Evolutionary conservation across 306 rosid genomes (phyloP).

Genomic region (Cicer cuneatum): DNA sequence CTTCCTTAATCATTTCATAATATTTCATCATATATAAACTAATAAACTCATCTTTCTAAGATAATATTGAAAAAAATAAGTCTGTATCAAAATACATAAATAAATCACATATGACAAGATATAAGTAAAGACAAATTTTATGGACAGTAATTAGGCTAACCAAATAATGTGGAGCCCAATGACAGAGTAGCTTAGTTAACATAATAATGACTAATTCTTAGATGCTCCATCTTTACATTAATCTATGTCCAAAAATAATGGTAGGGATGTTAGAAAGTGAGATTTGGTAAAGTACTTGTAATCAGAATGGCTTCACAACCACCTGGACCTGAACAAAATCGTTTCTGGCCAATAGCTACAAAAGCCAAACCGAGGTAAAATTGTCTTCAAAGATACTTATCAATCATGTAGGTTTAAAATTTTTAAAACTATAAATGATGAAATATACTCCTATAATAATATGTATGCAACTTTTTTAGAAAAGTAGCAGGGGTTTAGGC

Average conservation of each 20-base stretch:
- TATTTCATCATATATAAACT: not conserved
- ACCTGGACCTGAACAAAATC: conserved; percentile 45
- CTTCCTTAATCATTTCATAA: not conserved
- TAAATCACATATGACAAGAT: conserved; percentile 43
- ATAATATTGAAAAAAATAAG: conserved; percentile 10
- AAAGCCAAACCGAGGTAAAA: conserved; percentile 36
- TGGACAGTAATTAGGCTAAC: conserved; percentile 41
- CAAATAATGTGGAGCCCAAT: conserved; percentile 41
- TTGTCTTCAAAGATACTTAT: conserved; percentile 34
- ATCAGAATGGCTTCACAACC: conserved; percentile 47
- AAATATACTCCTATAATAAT: too few species aligned
- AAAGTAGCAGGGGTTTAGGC: too few species aligned
- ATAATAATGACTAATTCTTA: conserved; percentile 49
- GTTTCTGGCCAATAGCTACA: conserved; percentile 45
- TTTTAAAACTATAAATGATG: conserved; percentile 13
- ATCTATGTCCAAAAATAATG: conserved; percentile 43
- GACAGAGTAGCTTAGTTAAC: conserved; percentile 48
- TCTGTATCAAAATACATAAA: not conserved
- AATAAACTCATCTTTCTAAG: not conserved
- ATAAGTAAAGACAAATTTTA: conserved; percentile 56
- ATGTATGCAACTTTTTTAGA: too few species aligned
- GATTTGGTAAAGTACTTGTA: conserved; percentile 50
- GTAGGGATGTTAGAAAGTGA: conserved; percentile 48
- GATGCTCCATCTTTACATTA: conserved; percentile 45
- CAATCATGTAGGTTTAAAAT: conserved; percentile 34